Base-by-base conservation (phyloP, 83 land plant species). In the Picea mariana region DNA sequence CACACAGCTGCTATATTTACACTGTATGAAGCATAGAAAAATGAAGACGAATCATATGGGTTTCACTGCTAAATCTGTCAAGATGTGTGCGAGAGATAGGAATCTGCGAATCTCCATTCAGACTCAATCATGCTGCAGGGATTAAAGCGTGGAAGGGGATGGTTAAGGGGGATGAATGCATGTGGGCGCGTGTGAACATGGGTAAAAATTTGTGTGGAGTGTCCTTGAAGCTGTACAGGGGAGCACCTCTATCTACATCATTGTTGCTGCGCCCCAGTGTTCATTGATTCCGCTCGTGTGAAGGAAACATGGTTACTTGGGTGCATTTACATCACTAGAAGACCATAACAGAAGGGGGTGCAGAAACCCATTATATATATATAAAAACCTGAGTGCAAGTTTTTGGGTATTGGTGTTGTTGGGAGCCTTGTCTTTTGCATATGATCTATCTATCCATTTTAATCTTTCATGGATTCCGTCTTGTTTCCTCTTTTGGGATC, bases 211-310 rank as follows among this genome's bases (percentile, higher is more conserved):
- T 13, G 59, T 55, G 59, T 55, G 59, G 59, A 55, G 9, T 44
- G 76, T 72, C 76, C 76, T 72, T 72, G 52, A 20, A 18, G 76
- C n/a, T 44, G 58, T 47, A 42, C 77, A 42, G 77, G 26, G 16
- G 15, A 55, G 59, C 59, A 55, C 59, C 59, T 55, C 59, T 55
- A 55, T 49, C 58, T 73, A 52, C 58, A 42, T 73, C 58, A 73
- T 73, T 73, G 58, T 13, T 73, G 26, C 24, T 44, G 58, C 7
- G 59, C 12, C 59, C 15, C 59, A 55, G 59, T 55, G 59, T 13
- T 73, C 21, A 73, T 42, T 72, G 12, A 38, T 42, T 72, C 44
- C 76, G 12, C 76, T 73, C 77, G 77, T 73, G 77, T 73, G 77
- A 44, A n/a, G 58, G 58, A 47, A 73, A 71, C n/a, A 47, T 49